Evolutionary conservation across 1,284 basidiomycete genomes (phyloP).

Genomic region (Pseudozyma sp.): DNA sequence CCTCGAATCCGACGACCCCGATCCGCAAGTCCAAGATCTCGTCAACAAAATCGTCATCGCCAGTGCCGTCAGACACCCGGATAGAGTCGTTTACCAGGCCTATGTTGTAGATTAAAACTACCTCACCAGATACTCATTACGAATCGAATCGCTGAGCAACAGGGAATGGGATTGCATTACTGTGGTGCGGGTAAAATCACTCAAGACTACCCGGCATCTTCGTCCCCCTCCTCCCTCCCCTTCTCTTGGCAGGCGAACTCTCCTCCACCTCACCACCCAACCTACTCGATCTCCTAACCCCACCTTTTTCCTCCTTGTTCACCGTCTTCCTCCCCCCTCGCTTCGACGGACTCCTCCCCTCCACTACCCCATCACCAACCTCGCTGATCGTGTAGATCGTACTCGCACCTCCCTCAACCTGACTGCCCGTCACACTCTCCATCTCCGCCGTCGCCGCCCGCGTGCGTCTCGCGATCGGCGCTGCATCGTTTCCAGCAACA

Average conservation of each 20-base stretch:
- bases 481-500: conserved; percentile 5
- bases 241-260: conserved; percentile 21
- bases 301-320: not conserved
- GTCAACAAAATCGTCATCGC: conserved; percentile 44
- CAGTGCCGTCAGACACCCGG: conserved; percentile 24
- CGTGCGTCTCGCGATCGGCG: conserved; percentile 40
- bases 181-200: not conserved
- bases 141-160: no score
- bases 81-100: conserved; percentile 32
- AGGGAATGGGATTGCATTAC: no score
- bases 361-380: conserved; percentile 16
- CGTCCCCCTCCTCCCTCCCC: conserved; percentile 1
- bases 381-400: conserved; percentile 52
- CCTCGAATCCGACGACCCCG: conserved; percentile 33
- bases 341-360: conserved; percentile 8
- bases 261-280: conserved; percentile 25
- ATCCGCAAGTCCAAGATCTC: conserved; percentile 27
- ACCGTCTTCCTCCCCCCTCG: conserved; percentile 2
- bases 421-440: conserved; percentile 26
- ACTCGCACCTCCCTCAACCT: conserved; percentile 21
- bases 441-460: conserved; percentile 45
- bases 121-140: no score
- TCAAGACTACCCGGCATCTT: conserved; percentile 47
- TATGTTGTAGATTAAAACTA: conserved; percentile 30
- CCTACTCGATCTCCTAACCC: conserved; percentile 36